These are phyloP conservation scores for Colletotrichum horii DNA, from an alignment of 2,329 filamentous ascomycete genomes.

Conservation along the genomic window DNA sequence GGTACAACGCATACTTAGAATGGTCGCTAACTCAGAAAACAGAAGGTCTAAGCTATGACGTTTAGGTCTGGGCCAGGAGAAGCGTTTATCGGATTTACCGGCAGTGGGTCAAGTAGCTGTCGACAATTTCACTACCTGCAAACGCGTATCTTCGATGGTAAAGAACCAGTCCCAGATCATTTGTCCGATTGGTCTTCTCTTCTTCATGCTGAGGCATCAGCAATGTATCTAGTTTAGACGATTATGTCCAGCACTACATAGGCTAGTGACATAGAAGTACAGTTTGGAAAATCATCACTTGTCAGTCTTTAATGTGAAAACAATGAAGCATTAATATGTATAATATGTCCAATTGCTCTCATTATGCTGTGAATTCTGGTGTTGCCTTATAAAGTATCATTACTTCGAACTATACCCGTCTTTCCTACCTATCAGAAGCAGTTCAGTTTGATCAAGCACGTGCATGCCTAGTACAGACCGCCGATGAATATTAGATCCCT, in stretches of 20 bases:
- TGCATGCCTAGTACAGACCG: not conserved
- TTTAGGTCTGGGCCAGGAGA: not conserved
- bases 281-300: not conserved
- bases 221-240: not conserved
- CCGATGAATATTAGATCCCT: not conserved
- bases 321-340: too few relatives aligned
- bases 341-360: too few relatives aligned
- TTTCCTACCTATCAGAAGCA: not conserved
- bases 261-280: not conserved
- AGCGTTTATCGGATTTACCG: not conserved
- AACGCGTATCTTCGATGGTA: not conserved
- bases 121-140: not conserved
- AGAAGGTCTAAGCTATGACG: not conserved
- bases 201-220: not conserved
- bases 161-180: not conserved
- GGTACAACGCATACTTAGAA: not conserved
- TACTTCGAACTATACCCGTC: not conserved
- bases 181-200: not conserved
- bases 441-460: accelerated
- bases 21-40: not conserved
- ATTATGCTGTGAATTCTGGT: not conserved
- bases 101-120: not conserved
- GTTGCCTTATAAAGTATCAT: not conserved
- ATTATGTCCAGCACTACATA: not conserved
- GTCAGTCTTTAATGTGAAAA: not conserved